Evolutionary conservation across 2,329 filamentous ascomycete species (phyloP), one percentile per base, ranked within the genome.

Genomic region (Epichloe gansuensis): DNA sequence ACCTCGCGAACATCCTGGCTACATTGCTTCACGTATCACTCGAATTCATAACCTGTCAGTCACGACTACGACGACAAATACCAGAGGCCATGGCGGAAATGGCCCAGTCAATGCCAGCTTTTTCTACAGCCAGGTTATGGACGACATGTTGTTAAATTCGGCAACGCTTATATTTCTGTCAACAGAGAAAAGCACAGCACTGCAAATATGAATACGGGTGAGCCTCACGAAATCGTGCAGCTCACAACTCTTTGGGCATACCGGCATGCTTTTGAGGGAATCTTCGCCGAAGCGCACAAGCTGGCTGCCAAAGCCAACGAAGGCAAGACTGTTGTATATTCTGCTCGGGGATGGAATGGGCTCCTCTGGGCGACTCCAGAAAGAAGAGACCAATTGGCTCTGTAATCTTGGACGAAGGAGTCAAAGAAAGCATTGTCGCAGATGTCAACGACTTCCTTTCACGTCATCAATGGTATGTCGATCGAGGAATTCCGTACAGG

Each of bases 261-360:
- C 60, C 85, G 91, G 3, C 81, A 91, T 60, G 80, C 97, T 13
- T 96, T 98, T 62, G 88, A 95, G 65, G 82, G 89, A 23, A 81
- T 98, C 13, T 96, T 98, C 62, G 77, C 77, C 23, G 89, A 97
- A 68, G 91, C 93, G 3, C 88, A 95, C 63, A 75, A 79, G 17
- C 76, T 96, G 54, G 90, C 91, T 1, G 78, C 82, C 37, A 82
- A 84, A 61, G 85, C 86, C 38, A 85, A 89, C 52, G 88, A 97
- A 67, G 93, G 93, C 25, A 96, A 95, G 71, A 98, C 91, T 0
- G 78, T 89, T 11, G 90, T 98, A 52, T 96, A 93, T 68, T 90
- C 88, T 25, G 85, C 88, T 23, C 81, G 88, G 65, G 87, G 31
- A 85, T 88, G 58, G 83, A 89, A 57, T 98, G 93, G 93, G 76